Evolutionary conservation across 805 yeast genomes (phyloP).

Genomic region (Soucietia sequanensis): DNA sequence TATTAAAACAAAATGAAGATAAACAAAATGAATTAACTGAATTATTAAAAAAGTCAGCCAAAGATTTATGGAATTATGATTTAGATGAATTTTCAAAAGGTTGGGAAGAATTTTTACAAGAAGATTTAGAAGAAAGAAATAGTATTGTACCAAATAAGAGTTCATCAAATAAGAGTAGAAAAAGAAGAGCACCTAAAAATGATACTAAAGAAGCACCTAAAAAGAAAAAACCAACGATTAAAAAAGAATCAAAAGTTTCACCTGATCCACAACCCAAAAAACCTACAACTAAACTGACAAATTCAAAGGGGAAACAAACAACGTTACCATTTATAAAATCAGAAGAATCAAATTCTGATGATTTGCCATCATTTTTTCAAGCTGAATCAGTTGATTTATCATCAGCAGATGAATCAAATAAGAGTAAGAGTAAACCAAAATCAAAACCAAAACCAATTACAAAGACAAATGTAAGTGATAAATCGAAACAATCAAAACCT

Average conservation of each 20-base stretch:
- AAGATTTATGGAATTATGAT: conserved; percentile 86
- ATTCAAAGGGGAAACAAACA: background rate
- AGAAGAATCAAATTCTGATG: too few relatives aligned
- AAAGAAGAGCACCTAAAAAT: conserved; percentile 9
- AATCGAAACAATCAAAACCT: too few relatives aligned
- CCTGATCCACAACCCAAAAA: background rate
- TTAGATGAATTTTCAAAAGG: conserved; percentile 66
- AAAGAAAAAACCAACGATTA: conserved; percentile 2
- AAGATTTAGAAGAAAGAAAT: conserved; percentile 61
- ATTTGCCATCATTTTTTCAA: conserved; percentile 18
- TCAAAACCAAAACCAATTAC: conserved; percentile 4
- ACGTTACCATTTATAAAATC: background rate
- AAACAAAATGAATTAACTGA: conserved; percentile 69
- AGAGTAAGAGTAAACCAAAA: conserved; percentile 4
- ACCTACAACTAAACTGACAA: too few relatives aligned
- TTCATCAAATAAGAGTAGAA: conserved; percentile 30
- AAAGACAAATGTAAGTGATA: conserved; percentile 3
- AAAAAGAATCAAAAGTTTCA: conserved; percentile 12
- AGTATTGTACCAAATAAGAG: conserved; percentile 44
- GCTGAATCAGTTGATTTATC: too few relatives aligned
- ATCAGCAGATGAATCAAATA: too few relatives aligned
- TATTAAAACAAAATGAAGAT: conserved; percentile 68
- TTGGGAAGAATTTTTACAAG: conserved; percentile 67
- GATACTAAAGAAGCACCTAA: conserved; percentile 8
- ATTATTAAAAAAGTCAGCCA: conserved; percentile 68